Base-by-base conservation (phyloP, 2,329 filamentous ascomycete genomes). In the Sporothrix pallida region DNA sequence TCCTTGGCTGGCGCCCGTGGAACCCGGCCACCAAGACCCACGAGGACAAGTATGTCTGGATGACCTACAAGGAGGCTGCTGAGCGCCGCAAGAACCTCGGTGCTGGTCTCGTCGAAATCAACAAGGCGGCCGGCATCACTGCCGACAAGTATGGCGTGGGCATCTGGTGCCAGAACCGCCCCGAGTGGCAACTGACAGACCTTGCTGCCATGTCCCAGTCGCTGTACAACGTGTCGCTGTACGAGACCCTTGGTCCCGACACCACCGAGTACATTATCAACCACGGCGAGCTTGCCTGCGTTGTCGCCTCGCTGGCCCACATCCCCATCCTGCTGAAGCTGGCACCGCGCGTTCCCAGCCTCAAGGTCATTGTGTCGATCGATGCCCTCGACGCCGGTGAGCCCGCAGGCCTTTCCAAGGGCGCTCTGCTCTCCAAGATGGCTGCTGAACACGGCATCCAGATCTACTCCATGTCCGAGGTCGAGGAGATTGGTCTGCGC, bases 221-320 rank as follows among this genome's bases (percentile, higher is more conserved):
- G 8, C 89, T 98, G 44, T 98, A 88, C 83, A 93, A 92, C 26
- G 94, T 99, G 72, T 97, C 95, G 5, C 91, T 99, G 70, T 99
- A 99, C 85, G 96, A 98, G 82, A 98, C 95, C 13, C 89, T 99
- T 5, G 95, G 95, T 10, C 92, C 95, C 13, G 93, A 97, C 77
- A 90, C 95, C 2, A 95, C 93, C 73, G 94, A 98, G 83, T 98
- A 93, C 84, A 98, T 99, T 82, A 92, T 98, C 84, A 97, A 97
- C 83, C 95, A 98, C 81, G 90, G 94, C 72, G 87, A 91, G 75
- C 85, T 98, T 73, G 82, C 87, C 74, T 93, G 91, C 79, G 89
- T 98, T 54, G 90, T 92, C 76, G 91, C 93, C 74, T 94, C 93
- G 42, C 85, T 98, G 63, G 89, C 90, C 60, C 95, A 97, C 79